A percentile compares a stretch with the other conserved stretches of the same genome.
Evolutionary conservation across 192 early-diverging fungal species (phyloP).

Genomic region (Coemansia sp.): DNA sequence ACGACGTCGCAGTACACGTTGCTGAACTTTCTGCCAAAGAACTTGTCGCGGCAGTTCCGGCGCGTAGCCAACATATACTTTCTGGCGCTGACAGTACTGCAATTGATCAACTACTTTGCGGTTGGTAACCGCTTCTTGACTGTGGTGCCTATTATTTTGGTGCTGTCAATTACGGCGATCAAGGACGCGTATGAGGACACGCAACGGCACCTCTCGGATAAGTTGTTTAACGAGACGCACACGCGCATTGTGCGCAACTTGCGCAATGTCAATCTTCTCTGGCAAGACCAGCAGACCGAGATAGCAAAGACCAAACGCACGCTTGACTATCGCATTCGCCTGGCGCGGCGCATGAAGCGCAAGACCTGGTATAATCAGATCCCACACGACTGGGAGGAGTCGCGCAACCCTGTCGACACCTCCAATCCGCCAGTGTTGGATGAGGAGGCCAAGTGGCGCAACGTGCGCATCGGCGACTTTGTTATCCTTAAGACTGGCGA

Average conservation of each 20-base stretch:
- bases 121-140: conserved; percentile 70
- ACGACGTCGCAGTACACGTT: conserved; percentile 93
- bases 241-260: conserved; percentile 62
- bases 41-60: conserved; percentile 95
- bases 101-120: conserved; percentile 71
- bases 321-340: conserved; percentile 32
- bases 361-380: conserved; percentile 51
- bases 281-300: conserved; percentile 35
- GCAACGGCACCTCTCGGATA: conserved; percentile 77
- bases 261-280: conserved; percentile 61
- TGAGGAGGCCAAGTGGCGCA: conserved; percentile 77
- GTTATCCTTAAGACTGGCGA: conserved; percentile 81
- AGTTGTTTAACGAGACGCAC: conserved; percentile 74
- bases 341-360: conserved; percentile 40
- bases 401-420: conserved; percentile 24
- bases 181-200: conserved; percentile 95
- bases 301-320: conserved; percentile 19
- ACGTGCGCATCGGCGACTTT: conserved; percentile 86
- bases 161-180: conserved; percentile 73
- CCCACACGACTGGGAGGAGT: conserved; percentile 47
- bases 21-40: conserved; percentile 89
- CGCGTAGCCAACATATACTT: conserved; percentile 96
- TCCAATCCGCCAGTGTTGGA: conserved; percentile 22
- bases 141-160: conserved; percentile 83
- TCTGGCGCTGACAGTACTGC: conserved; percentile 81